Conservation (phyloP, 78 protist genomes). For the Mastigamoeba balamuthi region DNA sequence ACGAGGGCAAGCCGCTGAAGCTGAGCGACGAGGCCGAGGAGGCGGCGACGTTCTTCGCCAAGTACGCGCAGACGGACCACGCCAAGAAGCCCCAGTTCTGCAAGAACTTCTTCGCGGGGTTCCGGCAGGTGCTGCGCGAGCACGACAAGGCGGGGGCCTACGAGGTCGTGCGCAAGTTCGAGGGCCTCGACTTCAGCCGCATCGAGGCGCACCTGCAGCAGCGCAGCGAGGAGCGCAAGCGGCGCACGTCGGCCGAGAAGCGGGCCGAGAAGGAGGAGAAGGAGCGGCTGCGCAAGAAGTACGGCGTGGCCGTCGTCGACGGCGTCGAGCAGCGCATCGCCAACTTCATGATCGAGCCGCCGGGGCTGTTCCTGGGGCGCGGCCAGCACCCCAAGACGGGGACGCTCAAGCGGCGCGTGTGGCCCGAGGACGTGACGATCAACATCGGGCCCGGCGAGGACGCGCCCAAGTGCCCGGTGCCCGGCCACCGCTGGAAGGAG, state of each 20-base stretch:
- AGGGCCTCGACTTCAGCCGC: conserved; percentile 66
- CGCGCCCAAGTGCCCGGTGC: conserved; percentile 78
- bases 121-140: conserved; percentile 13
- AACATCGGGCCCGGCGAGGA: conserved; percentile 74
- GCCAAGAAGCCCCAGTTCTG: conserved; percentile 52
- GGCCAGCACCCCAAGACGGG: conserved; percentile 98
- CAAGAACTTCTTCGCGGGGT: conserved; percentile 73
- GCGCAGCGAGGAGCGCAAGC: conserved; percentile 36
- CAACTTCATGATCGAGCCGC: conserved; percentile 94
- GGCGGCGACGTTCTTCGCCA: conserved; percentile 82
- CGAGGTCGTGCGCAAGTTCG: conserved; percentile 6
- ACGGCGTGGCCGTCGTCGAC: conserved; percentile 78
- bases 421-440: conserved; percentile 91
- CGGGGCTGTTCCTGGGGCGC: conserved; percentile 98
- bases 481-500: conserved; percentile 68
- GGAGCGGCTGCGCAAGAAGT: conserved; percentile 37
- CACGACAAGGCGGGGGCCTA: not conserved
- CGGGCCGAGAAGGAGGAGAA: conserved; percentile 29
- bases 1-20: conserved; percentile 47
- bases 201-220: conserved; percentile 45
- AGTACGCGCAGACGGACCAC: conserved; percentile 72
- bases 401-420: conserved; percentile 73
- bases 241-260: not conserved
- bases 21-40: conserved; percentile 72
- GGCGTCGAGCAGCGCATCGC: conserved; percentile 85